A percentile compares a stretch with the other conserved stretches of the same genome.
Evolutionary conservation across 345 rosid genomes (phyloP).

Genomic region (Boechera retrofracta): DNA sequence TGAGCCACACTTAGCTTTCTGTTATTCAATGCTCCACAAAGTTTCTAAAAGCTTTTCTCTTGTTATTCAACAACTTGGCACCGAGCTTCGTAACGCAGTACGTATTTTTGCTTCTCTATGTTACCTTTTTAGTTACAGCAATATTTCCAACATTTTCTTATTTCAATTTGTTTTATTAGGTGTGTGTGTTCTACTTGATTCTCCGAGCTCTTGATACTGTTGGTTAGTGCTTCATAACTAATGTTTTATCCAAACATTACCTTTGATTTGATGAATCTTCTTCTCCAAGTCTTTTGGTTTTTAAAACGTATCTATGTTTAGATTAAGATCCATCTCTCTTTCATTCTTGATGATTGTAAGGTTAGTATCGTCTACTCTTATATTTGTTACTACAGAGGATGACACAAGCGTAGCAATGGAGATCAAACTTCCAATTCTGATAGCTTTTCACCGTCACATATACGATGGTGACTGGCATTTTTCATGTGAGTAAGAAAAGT

Average conservation of each 20-base stretch:
- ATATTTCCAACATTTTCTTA: background rate
- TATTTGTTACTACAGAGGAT: slow-evolving; percentile 71
- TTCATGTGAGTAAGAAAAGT: slow-evolving; percentile 60
- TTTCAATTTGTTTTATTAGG: slow-evolving; percentile 45
- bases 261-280: background rate
- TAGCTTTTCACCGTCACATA: slow-evolving; percentile 73
- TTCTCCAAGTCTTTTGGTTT: background rate
- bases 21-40: slow-evolving; percentile 78
- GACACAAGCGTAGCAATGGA: slow-evolving; percentile 81
- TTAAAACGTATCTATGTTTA: background rate
- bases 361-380: background rate
- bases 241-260: background rate
- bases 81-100: slow-evolving; percentile 81
- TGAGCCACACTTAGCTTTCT: slow-evolving; percentile 79
- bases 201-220: slow-evolving; percentile 95
- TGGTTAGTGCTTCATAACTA: slow-evolving; percentile 57
- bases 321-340: background rate
- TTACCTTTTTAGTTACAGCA: background rate
- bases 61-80: slow-evolving; percentile 82
- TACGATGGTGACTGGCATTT: slow-evolving; percentile 76
- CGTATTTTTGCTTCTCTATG: slow-evolving; percentile 17
- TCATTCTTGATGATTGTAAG: background rate
- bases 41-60: slow-evolving; percentile 84
- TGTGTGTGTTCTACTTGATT: slow-evolving; percentile 84
- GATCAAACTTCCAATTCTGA: slow-evolving; percentile 82